Evolutionary conservation across 805 yeast genomes (phyloP).

Genomic region (Yamadazyma takamatsuzukensis): DNA sequence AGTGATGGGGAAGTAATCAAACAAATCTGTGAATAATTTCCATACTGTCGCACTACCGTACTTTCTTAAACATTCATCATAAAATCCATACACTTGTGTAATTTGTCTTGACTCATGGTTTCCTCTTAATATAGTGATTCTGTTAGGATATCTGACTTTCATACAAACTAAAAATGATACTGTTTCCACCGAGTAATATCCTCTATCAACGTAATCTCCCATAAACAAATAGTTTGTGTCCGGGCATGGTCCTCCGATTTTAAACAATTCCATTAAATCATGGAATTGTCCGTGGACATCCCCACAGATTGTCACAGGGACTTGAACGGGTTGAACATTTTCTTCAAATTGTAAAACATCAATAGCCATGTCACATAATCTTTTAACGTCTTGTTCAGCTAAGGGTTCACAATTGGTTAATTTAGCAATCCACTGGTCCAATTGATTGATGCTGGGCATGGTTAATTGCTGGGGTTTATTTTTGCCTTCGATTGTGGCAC

Average conservation of each 20-base stretch:
- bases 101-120: constrained; percentile 95
- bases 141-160: constrained; percentile 87
- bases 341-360: constrained; percentile 89
- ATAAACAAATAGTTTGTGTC: constrained; percentile 46
- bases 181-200: constrained; percentile 87
- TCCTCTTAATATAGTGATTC: constrained; percentile 91
- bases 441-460: constrained; percentile 53
- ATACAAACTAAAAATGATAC: constrained; percentile 83
- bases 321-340: constrained; percentile 91
- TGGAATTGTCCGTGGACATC: constrained; percentile 97
- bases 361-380: constrained; percentile 83
- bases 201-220: constrained; percentile 85
- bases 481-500: constrained; percentile 12
- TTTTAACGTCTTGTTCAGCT: constrained; percentile 73
- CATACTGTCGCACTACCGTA: constrained; percentile 92
- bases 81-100: constrained; percentile 93
- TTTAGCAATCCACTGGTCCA: constrained; percentile 86
- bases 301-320: constrained; percentile 96
- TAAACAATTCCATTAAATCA: constrained; percentile 87
- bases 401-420: constrained; percentile 77
- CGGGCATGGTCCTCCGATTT: constrained; percentile 70
- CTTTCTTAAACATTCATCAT: constrained; percentile 91
- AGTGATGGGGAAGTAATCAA: constrained; percentile 90
- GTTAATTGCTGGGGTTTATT: constrained; percentile 23
- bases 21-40: constrained; percentile 87